These are phyloP conservation scores for Botrytis byssoidea DNA, from an alignment of 2,329 filamentous ascomycete genomes.

Conservation along the genomic window DNA sequence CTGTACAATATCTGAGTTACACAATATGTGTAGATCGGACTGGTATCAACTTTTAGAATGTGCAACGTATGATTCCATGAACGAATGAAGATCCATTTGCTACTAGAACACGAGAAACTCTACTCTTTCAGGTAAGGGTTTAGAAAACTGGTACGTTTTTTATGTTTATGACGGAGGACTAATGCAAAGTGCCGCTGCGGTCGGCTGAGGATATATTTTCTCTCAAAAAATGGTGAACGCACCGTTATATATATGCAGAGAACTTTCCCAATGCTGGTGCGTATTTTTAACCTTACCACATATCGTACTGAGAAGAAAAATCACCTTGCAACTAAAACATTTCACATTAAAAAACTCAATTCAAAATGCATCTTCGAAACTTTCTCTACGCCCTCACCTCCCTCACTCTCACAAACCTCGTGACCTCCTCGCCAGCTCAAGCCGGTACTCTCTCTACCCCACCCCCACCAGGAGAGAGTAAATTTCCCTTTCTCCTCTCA, in stretches of 20 bases:
- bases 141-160: background rate
- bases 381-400: background rate
- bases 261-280: background rate
- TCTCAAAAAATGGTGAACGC: background rate
- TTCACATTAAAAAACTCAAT: background rate
- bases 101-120: background rate
- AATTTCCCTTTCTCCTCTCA: too few species aligned
- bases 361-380: background rate
- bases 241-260: background rate
- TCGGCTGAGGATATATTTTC: too few species aligned
- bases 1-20: background rate
- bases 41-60: background rate
- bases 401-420: conserved; percentile 1
- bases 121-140: background rate
- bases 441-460: background rate
- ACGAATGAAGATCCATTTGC: background rate
- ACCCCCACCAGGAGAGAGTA: conserved; percentile 16
- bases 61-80: background rate
- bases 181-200: background rate
- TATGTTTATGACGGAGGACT: background rate
- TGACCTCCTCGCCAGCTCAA: background rate
- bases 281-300: too few species aligned
- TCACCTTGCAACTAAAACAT: too few species aligned
- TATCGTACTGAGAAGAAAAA: background rate
- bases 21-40: background rate